Conservation (phyloP, 805 yeast species). For the Saccharomycopsis javanensis region DNA sequence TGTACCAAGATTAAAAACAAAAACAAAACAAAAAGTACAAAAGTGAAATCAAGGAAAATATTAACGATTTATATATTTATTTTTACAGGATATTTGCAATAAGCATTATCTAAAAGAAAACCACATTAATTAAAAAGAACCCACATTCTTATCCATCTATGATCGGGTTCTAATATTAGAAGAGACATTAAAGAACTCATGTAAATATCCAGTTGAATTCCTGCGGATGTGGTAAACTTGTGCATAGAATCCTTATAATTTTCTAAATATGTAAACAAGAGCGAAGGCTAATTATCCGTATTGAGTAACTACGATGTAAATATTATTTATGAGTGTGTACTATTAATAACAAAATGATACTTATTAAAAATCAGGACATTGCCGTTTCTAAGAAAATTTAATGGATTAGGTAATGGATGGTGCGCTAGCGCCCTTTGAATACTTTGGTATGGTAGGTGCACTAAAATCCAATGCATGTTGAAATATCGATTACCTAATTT, state of each 20-base stretch:
- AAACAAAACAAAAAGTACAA: too few relatives aligned
- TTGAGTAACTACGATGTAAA: background rate
- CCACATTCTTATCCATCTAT: background rate
- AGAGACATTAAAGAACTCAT: background rate
- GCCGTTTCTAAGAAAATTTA: background rate
- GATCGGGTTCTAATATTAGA: background rate
- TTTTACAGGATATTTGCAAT: background rate
- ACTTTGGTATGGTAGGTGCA: slow-evolving; percentile 1
- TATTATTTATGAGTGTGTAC: background rate
- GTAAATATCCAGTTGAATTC: background rate
- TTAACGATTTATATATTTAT: background rate
- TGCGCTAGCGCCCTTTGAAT: background rate
- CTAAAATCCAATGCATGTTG: background rate
- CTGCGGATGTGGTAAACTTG: background rate
- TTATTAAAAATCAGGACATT: too few relatives aligned
- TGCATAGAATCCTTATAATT: background rate
- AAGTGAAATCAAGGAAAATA: background rate
- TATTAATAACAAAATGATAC: background rate
- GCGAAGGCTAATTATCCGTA: background rate
- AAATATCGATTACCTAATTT: background rate
- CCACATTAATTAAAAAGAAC: too few relatives aligned
- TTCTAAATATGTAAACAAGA: background rate
- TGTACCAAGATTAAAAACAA: too few relatives aligned
- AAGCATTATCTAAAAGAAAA: background rate
- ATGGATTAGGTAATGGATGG: background rate